Conservation (phyloP, 2,329 filamentous ascomycete genomes). For the Colletotrichum falcatum region DNA sequence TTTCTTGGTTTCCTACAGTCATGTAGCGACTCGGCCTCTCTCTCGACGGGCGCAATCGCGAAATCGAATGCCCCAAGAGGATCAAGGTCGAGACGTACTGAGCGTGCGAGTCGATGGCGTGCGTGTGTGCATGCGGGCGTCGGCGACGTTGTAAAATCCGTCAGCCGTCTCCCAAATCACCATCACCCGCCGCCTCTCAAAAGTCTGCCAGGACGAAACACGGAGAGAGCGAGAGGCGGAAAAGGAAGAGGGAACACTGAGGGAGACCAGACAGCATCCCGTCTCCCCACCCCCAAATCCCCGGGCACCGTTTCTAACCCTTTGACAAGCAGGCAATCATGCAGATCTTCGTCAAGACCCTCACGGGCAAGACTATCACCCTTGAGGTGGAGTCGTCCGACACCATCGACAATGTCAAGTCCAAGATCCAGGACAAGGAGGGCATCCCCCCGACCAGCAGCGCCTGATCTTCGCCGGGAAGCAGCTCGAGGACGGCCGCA, state of each 20-base stretch:
- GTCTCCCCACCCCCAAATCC: background rate
- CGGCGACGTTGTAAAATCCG: slow-evolving; percentile 22
- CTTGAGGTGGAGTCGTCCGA: slow-evolving; percentile 99
- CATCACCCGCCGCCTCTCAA: background rate
- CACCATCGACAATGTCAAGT: slow-evolving; percentile 99
- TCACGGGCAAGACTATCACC: slow-evolving; percentile 99
- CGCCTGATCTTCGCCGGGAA: slow-evolving; percentile 99
- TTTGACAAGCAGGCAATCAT: slow-evolving; percentile 69
- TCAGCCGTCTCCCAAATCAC: background rate
- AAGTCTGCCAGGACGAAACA: background rate
- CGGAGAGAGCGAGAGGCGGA: background rate
- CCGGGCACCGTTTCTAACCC: slow-evolving; percentile 53
- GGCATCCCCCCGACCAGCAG: slow-evolving; percentile 99
- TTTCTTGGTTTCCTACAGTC: background rate
- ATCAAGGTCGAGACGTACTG: background rate
- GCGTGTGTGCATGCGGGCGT: background rate
- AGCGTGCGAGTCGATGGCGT: background rate
- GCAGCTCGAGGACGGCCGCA: slow-evolving; percentile 99
- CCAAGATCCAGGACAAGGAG: slow-evolving; percentile 99
- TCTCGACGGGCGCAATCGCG: slow-evolving; percentile 30
- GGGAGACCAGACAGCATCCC: slow-evolving; percentile 27
- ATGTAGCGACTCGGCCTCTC: background rate
- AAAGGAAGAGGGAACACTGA: background rate
- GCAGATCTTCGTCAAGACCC: slow-evolving; percentile 84
- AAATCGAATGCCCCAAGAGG: slow-evolving; percentile 28